Conservation (phyloP, 1,139 yeast genomes). For the Meyerozyma carpophila region DNA sequence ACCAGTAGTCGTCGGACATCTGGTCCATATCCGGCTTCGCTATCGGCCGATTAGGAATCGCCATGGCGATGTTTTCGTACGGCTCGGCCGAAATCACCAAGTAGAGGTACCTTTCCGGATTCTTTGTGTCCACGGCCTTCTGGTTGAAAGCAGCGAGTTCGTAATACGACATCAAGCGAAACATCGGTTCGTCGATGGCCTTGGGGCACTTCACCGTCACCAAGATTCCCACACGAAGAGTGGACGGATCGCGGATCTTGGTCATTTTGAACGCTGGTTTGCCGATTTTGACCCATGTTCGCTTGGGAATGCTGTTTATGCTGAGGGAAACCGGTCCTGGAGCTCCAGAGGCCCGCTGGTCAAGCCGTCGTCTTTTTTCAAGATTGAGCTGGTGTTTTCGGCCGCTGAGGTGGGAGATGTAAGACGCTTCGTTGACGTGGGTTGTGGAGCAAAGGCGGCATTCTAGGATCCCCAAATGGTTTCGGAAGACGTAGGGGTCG, state of each 20-base stretch:
- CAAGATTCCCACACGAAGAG: conserved; percentile 55
- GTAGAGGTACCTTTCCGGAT: conserved; percentile 47
- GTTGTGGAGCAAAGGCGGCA: conserved; percentile 74
- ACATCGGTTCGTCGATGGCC: conserved; percentile 51
- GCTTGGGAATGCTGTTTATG: conserved; percentile 27
- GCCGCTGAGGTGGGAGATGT: conserved; percentile 76
- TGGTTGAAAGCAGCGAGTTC: conserved; percentile 53
- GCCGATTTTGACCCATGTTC: conserved; percentile 59
- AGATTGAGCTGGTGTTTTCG: conserved; percentile 67
- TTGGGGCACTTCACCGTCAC: conserved; percentile 54
- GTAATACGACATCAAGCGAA: conserved; percentile 68
- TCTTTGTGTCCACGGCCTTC: conserved; percentile 16
- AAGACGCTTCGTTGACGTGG: conserved; percentile 71
- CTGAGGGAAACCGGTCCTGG: conserved; percentile 6
- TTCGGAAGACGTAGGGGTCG: conserved; percentile 74
- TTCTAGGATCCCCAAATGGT: conserved; percentile 69
- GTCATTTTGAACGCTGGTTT: conserved; percentile 62
- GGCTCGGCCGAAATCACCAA: conserved; percentile 80
- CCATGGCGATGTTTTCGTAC: conserved; percentile 68
- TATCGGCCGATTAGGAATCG: conserved; percentile 57
- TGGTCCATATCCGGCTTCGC: conserved; percentile 36
- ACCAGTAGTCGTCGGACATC: conserved; percentile 51
- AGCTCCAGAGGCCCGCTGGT: conserved; percentile 17
- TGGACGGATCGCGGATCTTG: conserved; percentile 59
- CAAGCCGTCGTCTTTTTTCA: conserved; percentile 49